Conservation (phyloP, 73 alveolate genomes). For the Paramecium sonneborni region DNA sequence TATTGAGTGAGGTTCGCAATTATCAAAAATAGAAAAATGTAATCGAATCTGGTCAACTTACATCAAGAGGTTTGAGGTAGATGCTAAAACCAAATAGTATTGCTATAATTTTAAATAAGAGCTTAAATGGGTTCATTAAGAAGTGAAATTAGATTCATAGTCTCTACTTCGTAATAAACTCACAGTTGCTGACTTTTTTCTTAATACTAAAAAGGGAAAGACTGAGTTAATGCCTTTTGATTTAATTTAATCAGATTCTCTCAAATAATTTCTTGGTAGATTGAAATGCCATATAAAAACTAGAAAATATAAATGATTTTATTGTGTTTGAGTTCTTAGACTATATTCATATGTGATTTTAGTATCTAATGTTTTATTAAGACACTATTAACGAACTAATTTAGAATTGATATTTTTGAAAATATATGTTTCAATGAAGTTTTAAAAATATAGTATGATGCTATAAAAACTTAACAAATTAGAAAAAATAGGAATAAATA, state of each 20-base stretch:
- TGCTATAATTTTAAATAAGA: neutral
- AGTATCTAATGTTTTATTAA: too few relatives aligned
- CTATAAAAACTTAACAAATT: too few relatives aligned
- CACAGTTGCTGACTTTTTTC: slow-evolving; percentile 20
- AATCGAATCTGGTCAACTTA: slow-evolving; percentile 17
- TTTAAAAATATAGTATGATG: too few relatives aligned
- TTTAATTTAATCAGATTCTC: neutral
- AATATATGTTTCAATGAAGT: too few relatives aligned
- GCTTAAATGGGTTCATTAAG: neutral
- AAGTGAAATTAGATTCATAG: neutral
- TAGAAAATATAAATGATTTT: neutral
- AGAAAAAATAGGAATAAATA: too few relatives aligned
- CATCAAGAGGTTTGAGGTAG: slow-evolving; percentile 28
- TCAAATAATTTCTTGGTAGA: neutral
- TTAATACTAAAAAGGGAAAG: neutral
- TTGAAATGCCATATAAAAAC: neutral
- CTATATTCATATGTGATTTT: neutral
- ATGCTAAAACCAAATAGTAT: slow-evolving; percentile 2
- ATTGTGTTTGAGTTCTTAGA: neutral
- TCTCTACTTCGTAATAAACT: neutral
- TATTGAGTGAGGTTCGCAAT: slow-evolving; percentile 31
- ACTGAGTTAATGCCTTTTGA: neutral
- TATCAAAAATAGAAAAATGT: neutral
- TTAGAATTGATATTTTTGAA: too few relatives aligned
- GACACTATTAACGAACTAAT: too few relatives aligned